These are phyloP conservation scores for Atkinsonella hypoxylon DNA, from an alignment of 2,329 filamentous ascomycete genomes.

Conservation along the genomic window DNA sequence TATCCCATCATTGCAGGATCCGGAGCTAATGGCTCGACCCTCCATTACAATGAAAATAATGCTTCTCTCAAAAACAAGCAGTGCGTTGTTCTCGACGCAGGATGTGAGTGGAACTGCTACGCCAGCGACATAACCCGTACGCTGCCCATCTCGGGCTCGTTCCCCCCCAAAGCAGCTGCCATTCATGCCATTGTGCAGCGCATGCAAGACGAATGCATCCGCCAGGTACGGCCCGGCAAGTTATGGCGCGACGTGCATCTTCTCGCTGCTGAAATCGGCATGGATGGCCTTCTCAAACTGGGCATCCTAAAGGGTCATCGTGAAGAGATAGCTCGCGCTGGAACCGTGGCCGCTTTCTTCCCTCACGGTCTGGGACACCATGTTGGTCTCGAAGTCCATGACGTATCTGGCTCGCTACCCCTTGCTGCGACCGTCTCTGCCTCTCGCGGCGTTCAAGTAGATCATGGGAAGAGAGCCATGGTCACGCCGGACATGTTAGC, in stretches of 20 bases:
- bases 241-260: constrained; percentile 62
- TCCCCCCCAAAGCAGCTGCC: constrained; percentile 53
- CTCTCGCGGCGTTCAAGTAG: constrained; percentile 17
- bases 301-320: constrained; percentile 58
- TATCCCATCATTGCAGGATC: constrained; percentile 84
- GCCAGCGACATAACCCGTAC: constrained; percentile 85
- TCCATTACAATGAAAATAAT: constrained; percentile 81
- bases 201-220: constrained; percentile 72
- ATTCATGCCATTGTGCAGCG: constrained; percentile 68
- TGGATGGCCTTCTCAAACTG: constrained; percentile 55
- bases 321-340: constrained; percentile 39
- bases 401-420: constrained; percentile 31
- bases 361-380: constrained; percentile 55
- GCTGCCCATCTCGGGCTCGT: constrained; percentile 61
- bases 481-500: constrained; percentile 25
- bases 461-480: constrained; percentile 29
- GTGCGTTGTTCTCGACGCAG: constrained; percentile 75
- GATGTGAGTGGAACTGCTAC: constrained; percentile 75
- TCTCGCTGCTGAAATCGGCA: constrained; percentile 59
- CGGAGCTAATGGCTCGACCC: constrained; percentile 67
- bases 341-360: constrained; percentile 50
- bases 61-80: constrained; percentile 56
- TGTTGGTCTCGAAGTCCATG: constrained; percentile 54
- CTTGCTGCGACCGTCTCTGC: constrained; percentile 25
- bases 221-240: constrained; percentile 54